A percentile compares a stretch with the other conserved stretches of the same genome.
Evolutionary conservation across 257 asterid genomes (phyloP).

Genomic region (Perilla frutescens): DNA sequence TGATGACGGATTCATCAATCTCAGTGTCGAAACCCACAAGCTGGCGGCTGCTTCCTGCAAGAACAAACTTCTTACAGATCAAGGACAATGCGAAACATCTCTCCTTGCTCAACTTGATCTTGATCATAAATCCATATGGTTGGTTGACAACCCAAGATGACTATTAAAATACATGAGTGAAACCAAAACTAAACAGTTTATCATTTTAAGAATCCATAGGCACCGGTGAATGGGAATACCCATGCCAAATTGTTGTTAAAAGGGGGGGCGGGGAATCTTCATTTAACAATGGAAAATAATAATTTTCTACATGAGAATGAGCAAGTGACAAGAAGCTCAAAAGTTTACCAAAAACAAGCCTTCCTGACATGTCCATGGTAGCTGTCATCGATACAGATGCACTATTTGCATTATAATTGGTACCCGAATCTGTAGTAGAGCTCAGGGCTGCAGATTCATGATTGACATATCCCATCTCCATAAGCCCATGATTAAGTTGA

Average conservation of each 20-base stretch:
- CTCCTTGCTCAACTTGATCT: too few species aligned
- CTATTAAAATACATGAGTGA: neutral
- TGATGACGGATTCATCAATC: constrained; percentile 70
- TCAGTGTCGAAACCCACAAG: constrained; percentile 75
- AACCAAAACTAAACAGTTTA: too few species aligned
- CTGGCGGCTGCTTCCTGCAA: constrained; percentile 94
- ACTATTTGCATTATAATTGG: constrained; percentile 53
- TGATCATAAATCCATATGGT: too few species aligned
- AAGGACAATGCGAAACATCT: neutral
- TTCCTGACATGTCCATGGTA: constrained; percentile 83
- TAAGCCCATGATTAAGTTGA: constrained; percentile 89
- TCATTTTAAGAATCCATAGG: too few species aligned
- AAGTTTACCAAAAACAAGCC: constrained; percentile 77
- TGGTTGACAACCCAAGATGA: neutral
- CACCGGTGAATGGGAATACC: too few species aligned
- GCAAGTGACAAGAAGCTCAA: constrained; percentile 7
- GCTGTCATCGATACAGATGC: constrained; percentile 94
- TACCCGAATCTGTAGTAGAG: constrained; percentile 44
- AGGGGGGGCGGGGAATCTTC: too few species aligned
- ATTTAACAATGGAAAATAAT: too few species aligned
- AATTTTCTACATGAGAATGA: neutral
- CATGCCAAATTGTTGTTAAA: too few species aligned
- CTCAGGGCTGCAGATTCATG: constrained; percentile 68
- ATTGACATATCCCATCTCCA: constrained; percentile 85
- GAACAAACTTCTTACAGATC: constrained; percentile 24